Evolutionary conservation across 1,284 basidiomycete genomes (phyloP), one percentile per base, ranked within the genome.

Genomic region (Caloboletus firmus): DNA sequence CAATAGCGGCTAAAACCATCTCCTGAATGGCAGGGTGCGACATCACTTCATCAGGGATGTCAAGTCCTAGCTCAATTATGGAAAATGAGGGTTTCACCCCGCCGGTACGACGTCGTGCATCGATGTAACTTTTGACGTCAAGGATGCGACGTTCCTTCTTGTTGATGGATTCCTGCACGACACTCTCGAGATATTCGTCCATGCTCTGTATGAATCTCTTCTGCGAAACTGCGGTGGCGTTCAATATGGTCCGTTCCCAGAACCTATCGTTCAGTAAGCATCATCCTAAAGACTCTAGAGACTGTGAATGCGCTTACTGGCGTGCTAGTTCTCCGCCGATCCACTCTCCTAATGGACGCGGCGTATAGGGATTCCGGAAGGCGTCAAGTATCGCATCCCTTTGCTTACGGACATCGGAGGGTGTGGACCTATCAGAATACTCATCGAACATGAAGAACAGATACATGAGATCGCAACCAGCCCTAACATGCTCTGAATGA

Each of bases 371-470:
- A 12, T 68, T 62, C 17, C 48, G 26, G 30, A 78, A 41, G 0
- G 74, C 74, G 51, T 77, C 72, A 59, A 74, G 71, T 31, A 76
- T 56, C 15, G 67, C 59, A 24, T 74, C 65, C 17, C 65, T 69
- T 49, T 68, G 66, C 34, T 55, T 32, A 13, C 62, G 60, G 5
- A 65, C 20, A 68, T 63, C n/a, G n/a, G n/a, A n/a, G n/a, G n/a
- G n/a, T n/a, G n/a, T n/a, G n/a, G n/a, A n/a, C n/a, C n/a, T n/a
- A 59, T 80, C 78, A 1, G 75, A 73, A 44, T 73, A 70, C 54
- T 77, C 74, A 50, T 80, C 77, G 51, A 75, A 69, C 18, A 75
- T 52, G 53, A 77, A 78, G 60, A 75, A 70, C 2, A 76, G 51
- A 40, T 74, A 73, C 72, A 79, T 76, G 31, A 78, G 56, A 54